Base-by-base conservation (phyloP, 768 basidiomycete genomes). In the Tulasnella calospora region DNA sequence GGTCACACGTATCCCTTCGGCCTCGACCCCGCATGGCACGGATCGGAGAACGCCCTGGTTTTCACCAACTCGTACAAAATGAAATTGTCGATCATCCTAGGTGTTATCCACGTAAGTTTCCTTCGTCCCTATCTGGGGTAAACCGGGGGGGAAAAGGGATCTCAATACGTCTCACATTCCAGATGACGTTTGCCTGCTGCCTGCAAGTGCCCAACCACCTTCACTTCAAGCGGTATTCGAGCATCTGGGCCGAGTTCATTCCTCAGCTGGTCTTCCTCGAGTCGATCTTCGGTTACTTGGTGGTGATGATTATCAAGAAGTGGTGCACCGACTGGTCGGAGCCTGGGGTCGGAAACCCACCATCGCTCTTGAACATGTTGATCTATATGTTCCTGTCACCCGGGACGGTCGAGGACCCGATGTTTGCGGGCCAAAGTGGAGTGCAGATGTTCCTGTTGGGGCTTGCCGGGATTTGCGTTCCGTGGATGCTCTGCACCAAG, bases 11-110 rank as follows among this genome's bases (percentile, higher is more conserved):
- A 99, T 86, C 90, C 93, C 3, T 95, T 99, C 81, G 98, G 98
- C 81, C 83, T 99, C 80, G 98, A 99, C 84, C 96, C 96, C 74
- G 91, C 86, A 72, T 99, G 98, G 98, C 96, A 98, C 83, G 94
- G 92, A 27, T 89, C 96, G 7, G 94, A 94, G 81, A 99, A 99
- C 83, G 88, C 87, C 1, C 88, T 99, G 79, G 91, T 98, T 61
- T 99, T 99, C 85, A 93, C 92, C 74, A 99, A 99, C 85, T 98
- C 96, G 51, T 97, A 97, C 87, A 99, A 99, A 91, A 99, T 99
- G 98, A 99, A 99, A 87, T 95, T 99, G 95, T 94, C 95, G 30
- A 92, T 99, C 82, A 90, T 99, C 46, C 85, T 99, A 75, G 98
- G 98, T 84, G 96, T 99, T 81, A 93, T 93, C 79, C 97, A 99